Percentiles rank a stretch among this genome's conserved stretches.
These are phyloP conservation scores for Starmerella geochares DNA, from an alignment of 805 yeast genomes.

Conservation along the genomic window DNA sequence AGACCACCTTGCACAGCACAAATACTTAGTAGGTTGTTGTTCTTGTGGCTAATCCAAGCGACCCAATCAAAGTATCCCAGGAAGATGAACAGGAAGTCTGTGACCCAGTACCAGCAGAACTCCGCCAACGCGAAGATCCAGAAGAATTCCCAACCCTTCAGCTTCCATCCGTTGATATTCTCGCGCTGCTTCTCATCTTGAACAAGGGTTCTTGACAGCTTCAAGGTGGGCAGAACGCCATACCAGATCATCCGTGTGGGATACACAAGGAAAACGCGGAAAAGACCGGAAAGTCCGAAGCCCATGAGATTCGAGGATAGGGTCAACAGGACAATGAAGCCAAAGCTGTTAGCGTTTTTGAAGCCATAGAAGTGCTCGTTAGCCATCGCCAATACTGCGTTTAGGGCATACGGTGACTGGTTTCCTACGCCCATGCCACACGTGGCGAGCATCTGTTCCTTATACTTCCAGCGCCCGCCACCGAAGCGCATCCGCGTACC, in stretches of 20 bases:
- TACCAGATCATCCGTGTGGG: conserved; percentile 50
- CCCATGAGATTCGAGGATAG: conserved; percentile 54
- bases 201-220: conserved; percentile 41
- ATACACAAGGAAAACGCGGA: conserved; percentile 50
- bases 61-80: conserved; percentile 55
- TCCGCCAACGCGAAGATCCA: conserved; percentile 35
- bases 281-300: conserved; percentile 55
- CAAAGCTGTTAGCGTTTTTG: conserved; percentile 30
- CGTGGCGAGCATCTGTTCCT: conserved; percentile 24
- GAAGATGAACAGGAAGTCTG: conserved; percentile 54
- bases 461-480: conserved; percentile 43
- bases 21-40: conserved; percentile 39
- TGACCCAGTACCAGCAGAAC: conserved; percentile 56
- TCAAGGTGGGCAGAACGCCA: conserved; percentile 38
- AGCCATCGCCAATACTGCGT: conserved; percentile 13
- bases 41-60: conserved; percentile 48
- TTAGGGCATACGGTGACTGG: conserved; percentile 15
- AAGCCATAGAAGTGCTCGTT: conserved; percentile 13
- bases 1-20: conserved; percentile 42
- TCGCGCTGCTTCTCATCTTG: conserved; percentile 11
- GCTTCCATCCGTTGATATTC: conserved; percentile 48
- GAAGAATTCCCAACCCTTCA: conserved; percentile 45
- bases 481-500: conserved; percentile 33
- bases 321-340: conserved; percentile 46
- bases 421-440: conserved; percentile 26